Percentiles rank a stretch among this genome's conserved stretches.
These are phyloP conservation scores for Trichophaea hybrida DNA, from an alignment of 2,329 filamentous ascomycete genomes.

Conservation along the genomic window DNA sequence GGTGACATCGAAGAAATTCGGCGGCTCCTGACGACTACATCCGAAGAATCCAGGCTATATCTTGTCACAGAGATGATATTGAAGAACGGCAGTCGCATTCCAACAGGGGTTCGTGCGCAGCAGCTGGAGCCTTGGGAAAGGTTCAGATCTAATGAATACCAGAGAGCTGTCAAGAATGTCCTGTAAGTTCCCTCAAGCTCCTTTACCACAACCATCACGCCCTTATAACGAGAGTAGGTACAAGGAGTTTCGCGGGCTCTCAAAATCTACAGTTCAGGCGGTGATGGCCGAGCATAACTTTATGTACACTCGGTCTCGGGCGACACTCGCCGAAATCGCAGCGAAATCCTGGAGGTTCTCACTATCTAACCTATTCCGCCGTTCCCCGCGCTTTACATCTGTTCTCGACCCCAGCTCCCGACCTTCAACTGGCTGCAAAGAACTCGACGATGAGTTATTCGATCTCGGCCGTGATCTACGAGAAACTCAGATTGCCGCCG, in stretches of 20 bases:
- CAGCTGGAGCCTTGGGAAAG: conserved; percentile 42
- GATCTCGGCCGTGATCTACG: conserved; percentile 31
- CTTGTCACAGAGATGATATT: conserved; percentile 64
- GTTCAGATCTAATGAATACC: conserved; percentile 55
- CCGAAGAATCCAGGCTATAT: conserved; percentile 60
- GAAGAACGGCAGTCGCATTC: conserved; percentile 52
- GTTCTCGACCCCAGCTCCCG: conserved; percentile 8
- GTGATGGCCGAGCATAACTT: conserved; percentile 71
- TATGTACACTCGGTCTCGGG: conserved; percentile 57
- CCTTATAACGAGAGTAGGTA: conserved; percentile 26
- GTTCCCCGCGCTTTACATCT: conserved; percentile 28
- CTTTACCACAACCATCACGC: not conserved
- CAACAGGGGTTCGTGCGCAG: conserved; percentile 28
- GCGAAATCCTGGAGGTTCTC: conserved; percentile 66
- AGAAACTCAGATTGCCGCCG: conserved; percentile 31
- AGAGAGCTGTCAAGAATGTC: conserved; percentile 50
- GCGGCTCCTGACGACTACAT: conserved; percentile 62
- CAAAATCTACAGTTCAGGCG: conserved; percentile 58
- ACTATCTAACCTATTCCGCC: conserved; percentile 54
- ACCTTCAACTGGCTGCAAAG: conserved; percentile 22
- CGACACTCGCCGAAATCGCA: conserved; percentile 52
- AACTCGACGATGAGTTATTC: conserved; percentile 39
- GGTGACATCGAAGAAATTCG: conserved; percentile 71
- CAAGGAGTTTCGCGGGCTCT: conserved; percentile 61
- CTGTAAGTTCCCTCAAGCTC: conserved; percentile 33